phyloP scores from a whole-genome alignment of 495 filamentous ascomycete genomes.

The Xylaria acuta region DNA sequence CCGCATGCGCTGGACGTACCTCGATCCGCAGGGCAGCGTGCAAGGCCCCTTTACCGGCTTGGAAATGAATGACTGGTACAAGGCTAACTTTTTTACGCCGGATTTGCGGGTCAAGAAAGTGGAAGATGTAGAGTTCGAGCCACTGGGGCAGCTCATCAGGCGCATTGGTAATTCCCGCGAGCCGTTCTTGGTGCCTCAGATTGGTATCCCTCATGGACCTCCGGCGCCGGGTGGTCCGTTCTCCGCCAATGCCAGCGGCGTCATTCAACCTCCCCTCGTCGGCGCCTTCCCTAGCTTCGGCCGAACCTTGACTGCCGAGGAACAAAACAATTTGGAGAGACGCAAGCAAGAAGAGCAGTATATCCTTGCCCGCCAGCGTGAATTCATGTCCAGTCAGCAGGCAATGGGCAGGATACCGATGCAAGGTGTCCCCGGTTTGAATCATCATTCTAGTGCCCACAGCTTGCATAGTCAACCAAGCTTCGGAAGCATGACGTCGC shows the following conservation, averaged over 20 bases:
- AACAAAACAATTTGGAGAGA: constrained; percentile 95
- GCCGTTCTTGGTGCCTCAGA: constrained; percentile 96
- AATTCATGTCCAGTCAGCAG: constrained; percentile 87
- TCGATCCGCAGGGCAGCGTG: constrained; percentile 87
- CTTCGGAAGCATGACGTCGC: constrained; percentile 90
- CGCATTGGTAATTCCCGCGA: constrained; percentile 97
- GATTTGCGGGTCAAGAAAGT: constrained; percentile 93
- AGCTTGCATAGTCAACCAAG: constrained; percentile 96
- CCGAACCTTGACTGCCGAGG: constrained; percentile 94
- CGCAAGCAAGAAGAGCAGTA: constrained; percentile 99
- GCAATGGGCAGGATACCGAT: constrained; percentile 61
- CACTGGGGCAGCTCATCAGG: constrained; percentile 91
- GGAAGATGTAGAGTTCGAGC: constrained; percentile 93
- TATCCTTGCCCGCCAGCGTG: constrained; percentile 91
- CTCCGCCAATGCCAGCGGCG: constrained; percentile 55
- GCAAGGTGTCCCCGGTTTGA: constrained; percentile 73
- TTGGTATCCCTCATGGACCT: constrained; percentile 87
- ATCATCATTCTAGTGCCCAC: constrained; percentile 93
- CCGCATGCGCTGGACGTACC: constrained; percentile 97
- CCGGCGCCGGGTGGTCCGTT: constrained; percentile 59
- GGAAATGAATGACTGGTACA: constrained; percentile 99
- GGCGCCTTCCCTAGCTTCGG: constrained; percentile 95
- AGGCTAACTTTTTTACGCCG: constrained; percentile 94
- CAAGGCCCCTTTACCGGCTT: constrained; percentile 95
- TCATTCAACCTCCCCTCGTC: constrained; percentile 92